phyloP scores from a whole-genome alignment of 768 basidiomycete species.

The Termitomyces sp. region DNA sequence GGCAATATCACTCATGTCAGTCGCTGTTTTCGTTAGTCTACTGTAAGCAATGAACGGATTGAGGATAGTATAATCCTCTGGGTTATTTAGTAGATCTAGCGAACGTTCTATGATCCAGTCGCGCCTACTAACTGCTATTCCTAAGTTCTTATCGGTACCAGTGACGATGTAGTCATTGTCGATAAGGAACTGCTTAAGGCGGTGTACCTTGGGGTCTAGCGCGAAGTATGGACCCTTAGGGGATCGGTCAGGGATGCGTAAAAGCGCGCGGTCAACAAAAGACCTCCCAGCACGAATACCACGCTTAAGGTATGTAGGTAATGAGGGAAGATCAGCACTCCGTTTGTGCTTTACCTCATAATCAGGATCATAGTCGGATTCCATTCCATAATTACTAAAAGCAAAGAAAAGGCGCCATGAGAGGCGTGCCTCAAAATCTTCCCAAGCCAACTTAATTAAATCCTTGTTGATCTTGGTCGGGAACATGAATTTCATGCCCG shows the following conservation, averaged over 20 bases:
- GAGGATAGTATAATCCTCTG: not conserved
- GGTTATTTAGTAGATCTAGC: not conserved
- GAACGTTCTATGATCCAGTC: not conserved
- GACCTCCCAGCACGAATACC: not conserved
- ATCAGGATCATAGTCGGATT: not conserved
- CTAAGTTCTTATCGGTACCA: not conserved
- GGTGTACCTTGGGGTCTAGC: not conserved
- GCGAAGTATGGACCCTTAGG: not conserved
- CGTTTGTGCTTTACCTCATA: not conserved
- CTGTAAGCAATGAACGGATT: not conserved
- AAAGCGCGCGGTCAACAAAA: not conserved
- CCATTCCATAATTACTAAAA: not conserved
- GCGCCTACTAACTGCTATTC: not conserved
- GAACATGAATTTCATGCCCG: not conserved
- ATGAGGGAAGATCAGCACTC: not conserved
- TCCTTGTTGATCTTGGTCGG: not conserved
- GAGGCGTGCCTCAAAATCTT: not conserved
- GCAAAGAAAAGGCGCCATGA: not conserved
- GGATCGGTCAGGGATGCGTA: not conserved
- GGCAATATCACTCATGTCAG: too few relatives aligned
- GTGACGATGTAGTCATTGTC: not conserved
- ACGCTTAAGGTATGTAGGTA: not conserved
- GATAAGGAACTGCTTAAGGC: not conserved
- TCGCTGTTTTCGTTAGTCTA: too few relatives aligned
- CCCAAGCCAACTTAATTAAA: not conserved